Base-by-base conservation (phyloP, 2,329 filamentous ascomycete species). In the Thermothelomyces thermophilus region DNA sequence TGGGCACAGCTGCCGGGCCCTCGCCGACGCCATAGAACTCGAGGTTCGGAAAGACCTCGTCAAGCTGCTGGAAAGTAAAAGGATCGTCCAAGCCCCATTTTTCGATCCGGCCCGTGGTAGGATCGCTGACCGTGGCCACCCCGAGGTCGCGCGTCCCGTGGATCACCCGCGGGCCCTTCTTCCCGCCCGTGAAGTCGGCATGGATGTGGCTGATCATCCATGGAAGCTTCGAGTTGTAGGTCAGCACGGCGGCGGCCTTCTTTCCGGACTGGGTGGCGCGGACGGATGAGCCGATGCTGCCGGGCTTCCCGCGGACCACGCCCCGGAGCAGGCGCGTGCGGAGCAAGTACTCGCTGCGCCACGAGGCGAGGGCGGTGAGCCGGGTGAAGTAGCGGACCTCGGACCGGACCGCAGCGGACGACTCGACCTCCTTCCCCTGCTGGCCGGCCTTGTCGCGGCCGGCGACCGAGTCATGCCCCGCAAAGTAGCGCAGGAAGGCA, bases 271-370 rank as follows among this genome's bases (percentile, higher is more conserved):
- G 69, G 54, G 64, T 69, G 33, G 67, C 63, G n/a, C 75, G 71
- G n/a, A 68, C 64, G 10, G 76, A 74, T 10, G 77, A 69, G 10
- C 80, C 79, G 41, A 73, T 71, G 33, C 83, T 76, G 59, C 77
- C 70, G 51, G 91, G 89, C 63, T 90, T 95, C 44, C 91, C 93
- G 52, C 88, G 83, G 41, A 78, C 79, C 50, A 97, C 73, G 54
- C 87, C 93, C 39, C 90, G 81, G 46, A 97, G 71, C 45, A 97
- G 77, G 41, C 88, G 80, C 2, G 90, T 96, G 41, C 93, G 80
- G 50, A 95, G 71, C 41, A 97, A 85, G 62, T 97, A 98, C 67
- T 98, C 93, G 67, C 88, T 96, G 59, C 91, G 81, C 91, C 93
- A 97, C 8, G 90, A 93, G n/a, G 90, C 86, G 54, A 90, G 70